Evolutionary conservation across 169 alveolate genomes (phyloP), one percentile per base, ranked within the genome.

Genomic region (Hepatocystis sp.): DNA sequence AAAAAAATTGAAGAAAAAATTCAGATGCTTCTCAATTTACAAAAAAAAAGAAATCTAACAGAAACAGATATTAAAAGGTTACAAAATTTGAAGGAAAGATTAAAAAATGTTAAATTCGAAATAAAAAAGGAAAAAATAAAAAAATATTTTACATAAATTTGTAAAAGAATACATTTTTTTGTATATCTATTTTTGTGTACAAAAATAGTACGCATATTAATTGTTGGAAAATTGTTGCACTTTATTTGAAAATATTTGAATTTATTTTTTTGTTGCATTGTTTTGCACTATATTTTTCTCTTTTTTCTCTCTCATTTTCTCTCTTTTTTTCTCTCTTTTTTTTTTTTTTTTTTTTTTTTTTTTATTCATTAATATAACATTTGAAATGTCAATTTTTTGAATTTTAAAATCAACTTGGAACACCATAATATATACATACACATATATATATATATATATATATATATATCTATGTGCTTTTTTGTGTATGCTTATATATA

Each of bases 1-100:
- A 78, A 78, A 78, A 78, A 60, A 60, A 13, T 60, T 36, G 88
- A 78, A 47, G 88, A 78, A 47, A 78, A 58, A 78, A 78, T 78
- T 23, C 40, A 78, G 17, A 17, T 60, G 3, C 61, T 78, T 4
- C 8, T 39, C 8, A 19, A 60, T 5, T 39, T 78, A 27, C 78
- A 78, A 19, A n/a, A 0, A 39, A 78, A 78, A 42, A 76, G 58
- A 23, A 61, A 44, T 40, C 23, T 78, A 39, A 78, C 84, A 7
- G 88, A 78, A 27, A 61, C 81, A 10, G 88, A 78, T 28, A 47
- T 78, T 47, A 44, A 78, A 65, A 64, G 88, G 7, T 64, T 78
- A 10, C 63, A 60, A 32, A 67, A 78, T 61, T 51, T 78, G 44
- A 78, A 78, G 34, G 23, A 2, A 28, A 78, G 55, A 46, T 53